Conservation (phyloP, 345 rosid genomes). For the Citrus sinensis region DNA sequence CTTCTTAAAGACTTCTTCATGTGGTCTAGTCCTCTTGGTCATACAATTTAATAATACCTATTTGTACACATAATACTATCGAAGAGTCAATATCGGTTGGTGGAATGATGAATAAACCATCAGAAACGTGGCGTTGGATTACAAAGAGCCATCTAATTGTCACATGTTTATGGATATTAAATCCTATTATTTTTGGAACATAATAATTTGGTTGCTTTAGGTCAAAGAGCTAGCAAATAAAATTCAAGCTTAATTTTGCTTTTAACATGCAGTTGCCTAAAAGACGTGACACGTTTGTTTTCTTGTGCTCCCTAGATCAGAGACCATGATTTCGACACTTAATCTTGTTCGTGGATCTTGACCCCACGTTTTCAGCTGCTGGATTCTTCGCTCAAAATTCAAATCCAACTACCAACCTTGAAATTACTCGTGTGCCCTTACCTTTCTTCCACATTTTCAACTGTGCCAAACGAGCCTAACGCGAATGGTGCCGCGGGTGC, state of each 20-base stretch:
- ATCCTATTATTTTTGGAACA: neutral
- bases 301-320: slow-evolving; percentile 10
- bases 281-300: slow-evolving; percentile 2
- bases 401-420: neutral
- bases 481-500: no score
- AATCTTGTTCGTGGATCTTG: neutral
- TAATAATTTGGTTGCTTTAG: neutral
- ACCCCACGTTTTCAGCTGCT: neutral
- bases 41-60: neutral
- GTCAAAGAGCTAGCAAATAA: neutral
- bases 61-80: no score
- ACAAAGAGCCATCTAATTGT: neutral
- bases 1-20: neutral
- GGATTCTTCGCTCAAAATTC: neutral
- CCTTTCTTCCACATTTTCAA: neutral
- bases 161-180: neutral
- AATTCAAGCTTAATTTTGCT: neutral
- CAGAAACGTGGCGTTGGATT: neutral
- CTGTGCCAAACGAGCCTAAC: no score
- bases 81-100: neutral
- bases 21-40: neutral
- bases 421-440: neutral
- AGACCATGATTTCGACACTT: slow-evolving; percentile 13
- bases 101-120: neutral
- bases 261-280: neutral